Conservation (phyloP, 768 basidiomycete genomes). For the Xerocomus potaroensis region DNA sequence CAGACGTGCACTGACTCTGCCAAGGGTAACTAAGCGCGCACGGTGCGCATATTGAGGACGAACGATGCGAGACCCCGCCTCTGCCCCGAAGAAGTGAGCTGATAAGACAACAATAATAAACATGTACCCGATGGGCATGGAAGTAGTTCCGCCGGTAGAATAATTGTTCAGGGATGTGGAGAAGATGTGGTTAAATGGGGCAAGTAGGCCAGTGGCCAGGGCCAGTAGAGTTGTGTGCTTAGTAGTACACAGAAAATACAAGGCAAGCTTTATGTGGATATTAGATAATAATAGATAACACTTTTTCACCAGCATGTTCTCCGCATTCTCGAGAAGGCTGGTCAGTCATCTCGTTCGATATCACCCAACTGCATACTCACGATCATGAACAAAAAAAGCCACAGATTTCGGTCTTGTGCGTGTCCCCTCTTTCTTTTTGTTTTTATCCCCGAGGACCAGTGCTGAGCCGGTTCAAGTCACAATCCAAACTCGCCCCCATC, state of each 20-base stretch:
- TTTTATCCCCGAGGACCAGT: conserved; percentile 1
- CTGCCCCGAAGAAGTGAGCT: background rate
- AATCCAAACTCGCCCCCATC: conserved; percentile 63
- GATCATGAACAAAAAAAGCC: no score
- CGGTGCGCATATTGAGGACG: no score
- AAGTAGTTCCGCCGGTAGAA: background rate
- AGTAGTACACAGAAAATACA: background rate
- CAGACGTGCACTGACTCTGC: background rate
- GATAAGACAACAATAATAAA: no score
- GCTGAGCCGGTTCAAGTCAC: conserved; percentile 43
- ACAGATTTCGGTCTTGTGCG: conserved; percentile 66
- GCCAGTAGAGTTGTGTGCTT: background rate
- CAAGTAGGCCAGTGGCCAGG: no score
- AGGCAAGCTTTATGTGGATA: background rate
- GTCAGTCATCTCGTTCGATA: conserved; percentile 21
- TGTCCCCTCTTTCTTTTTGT: conserved; percentile 9
- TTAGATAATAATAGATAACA: no score
- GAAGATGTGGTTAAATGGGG: no score
- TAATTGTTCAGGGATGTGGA: no score
- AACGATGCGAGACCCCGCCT: background rate
- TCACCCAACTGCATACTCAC: no score
- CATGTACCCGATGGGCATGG: no score
- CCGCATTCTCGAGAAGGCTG: conserved; percentile 34
- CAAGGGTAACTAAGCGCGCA: no score
- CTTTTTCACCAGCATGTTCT: conserved; percentile 29